Conservation (phyloP, 2,329 filamentous ascomycete species). For the Basipetospora sp. region DNA sequence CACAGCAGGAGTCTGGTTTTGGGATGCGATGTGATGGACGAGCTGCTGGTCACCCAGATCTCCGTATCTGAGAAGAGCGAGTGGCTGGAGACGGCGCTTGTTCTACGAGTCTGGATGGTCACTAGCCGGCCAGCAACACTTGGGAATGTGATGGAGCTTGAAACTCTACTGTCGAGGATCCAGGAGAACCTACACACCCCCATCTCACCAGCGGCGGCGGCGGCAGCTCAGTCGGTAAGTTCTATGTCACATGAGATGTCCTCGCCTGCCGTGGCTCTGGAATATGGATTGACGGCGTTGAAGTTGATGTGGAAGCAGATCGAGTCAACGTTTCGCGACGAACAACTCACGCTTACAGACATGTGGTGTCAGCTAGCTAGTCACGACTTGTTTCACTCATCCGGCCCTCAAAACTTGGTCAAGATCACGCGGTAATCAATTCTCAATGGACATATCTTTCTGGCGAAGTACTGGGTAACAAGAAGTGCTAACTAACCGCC, state of each 20-base stretch:
- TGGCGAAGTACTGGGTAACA: too few relatives aligned
- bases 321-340: conserved; percentile 41
- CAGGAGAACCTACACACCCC: conserved; percentile 27
- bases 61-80: conserved; percentile 30
- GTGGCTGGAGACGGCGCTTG: conserved; percentile 55
- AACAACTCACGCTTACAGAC: conserved; percentile 39
- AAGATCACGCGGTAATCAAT: conserved; percentile 48
- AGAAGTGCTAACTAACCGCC: conserved; percentile 9
- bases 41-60: conserved; percentile 47
- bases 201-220: conserved; percentile 46
- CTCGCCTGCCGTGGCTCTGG: not conserved
- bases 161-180: conserved; percentile 19
- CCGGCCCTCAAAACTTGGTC: conserved; percentile 49
- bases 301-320: conserved; percentile 71
- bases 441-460: not conserved
- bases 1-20: conserved; percentile 36
- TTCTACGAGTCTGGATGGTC: conserved; percentile 54
- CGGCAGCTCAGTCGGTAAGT: conserved; percentile 52
- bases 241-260: not conserved
- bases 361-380: conserved; percentile 59
- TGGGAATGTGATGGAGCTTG: conserved; percentile 5
- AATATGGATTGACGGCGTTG: conserved; percentile 1
- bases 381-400: conserved; percentile 50
- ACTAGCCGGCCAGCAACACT: conserved; percentile 26
- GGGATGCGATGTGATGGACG: conserved; percentile 40